Evolutionary conservation across 345 rosid genomes (phyloP).

Genomic region (Laguncularia racemosa): DNA sequence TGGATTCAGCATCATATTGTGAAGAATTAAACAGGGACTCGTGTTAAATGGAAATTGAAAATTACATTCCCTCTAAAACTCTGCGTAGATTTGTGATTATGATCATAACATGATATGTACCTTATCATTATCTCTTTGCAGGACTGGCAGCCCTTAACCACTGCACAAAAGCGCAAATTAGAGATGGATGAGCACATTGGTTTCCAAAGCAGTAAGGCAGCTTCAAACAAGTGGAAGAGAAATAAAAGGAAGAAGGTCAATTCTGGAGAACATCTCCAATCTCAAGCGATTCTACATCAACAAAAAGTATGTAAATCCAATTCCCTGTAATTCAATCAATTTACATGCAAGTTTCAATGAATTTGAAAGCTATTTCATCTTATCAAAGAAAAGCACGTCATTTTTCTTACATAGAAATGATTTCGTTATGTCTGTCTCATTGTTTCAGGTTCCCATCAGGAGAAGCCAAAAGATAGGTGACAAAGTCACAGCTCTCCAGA

Average conservation of each 20-base stretch:
- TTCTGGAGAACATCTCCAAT: slow-evolving; percentile 10
- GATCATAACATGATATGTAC: background rate
- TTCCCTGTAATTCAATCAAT: slow-evolving; percentile 10
- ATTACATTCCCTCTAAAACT: background rate
- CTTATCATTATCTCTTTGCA: background rate
- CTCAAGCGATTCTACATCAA: background rate
- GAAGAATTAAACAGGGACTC: too few species aligned
- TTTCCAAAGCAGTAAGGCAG: background rate
- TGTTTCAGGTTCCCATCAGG: slow-evolving; percentile 30
- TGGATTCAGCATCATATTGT: too few species aligned
- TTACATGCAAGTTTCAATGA: background rate
- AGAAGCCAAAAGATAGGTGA: slow-evolving; percentile 63
- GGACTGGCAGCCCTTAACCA: slow-evolving; percentile 13
- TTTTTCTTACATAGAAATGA: background rate
- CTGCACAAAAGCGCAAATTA: slow-evolving; percentile 16
- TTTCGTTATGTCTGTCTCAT: background rate
- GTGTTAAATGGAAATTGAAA: too few species aligned
- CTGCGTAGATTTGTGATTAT: too few species aligned
- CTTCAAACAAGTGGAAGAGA: slow-evolving; percentile 14
- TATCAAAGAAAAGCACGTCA: too few species aligned
- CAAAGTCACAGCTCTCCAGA: slow-evolving; percentile 56
- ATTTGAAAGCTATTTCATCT: too few species aligned
- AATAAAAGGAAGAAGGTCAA: slow-evolving; percentile 24
- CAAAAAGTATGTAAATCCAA: background rate
- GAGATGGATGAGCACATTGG: slow-evolving; percentile 1